Conservation (phyloP, 129 eudicot species). For the Escallonia rubra region DNA sequence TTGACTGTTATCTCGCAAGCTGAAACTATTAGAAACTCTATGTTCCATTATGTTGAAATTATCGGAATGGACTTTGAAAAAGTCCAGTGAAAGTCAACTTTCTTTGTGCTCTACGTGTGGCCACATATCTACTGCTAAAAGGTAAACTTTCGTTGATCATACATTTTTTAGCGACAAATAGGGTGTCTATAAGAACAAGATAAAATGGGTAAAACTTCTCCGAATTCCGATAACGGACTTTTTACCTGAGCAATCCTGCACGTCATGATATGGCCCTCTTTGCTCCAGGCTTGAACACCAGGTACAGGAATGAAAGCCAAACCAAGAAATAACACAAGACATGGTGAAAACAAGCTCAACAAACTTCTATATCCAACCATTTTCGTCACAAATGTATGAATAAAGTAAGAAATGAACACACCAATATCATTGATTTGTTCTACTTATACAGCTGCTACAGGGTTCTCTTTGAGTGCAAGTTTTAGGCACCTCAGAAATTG, state of each 20-base stretch:
- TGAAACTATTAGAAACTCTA: background rate
- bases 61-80: background rate
- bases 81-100: background rate
- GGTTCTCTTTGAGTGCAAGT: background rate
- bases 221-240: background rate
- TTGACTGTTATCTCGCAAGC: background rate
- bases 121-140: too few species aligned
- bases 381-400: background rate
- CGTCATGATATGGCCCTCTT: conserved; percentile 90
- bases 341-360: conserved; percentile 1
- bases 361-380: conserved; percentile 19
- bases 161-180: too few species aligned
- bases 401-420: background rate
- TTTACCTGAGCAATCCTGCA: conserved; percentile 95
- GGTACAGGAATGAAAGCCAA: conserved; percentile 22
- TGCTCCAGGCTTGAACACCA: conserved; percentile 90
- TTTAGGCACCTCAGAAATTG: background rate
- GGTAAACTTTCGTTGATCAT: too few species aligned
- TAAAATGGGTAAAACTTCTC: background rate
- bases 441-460: conserved; percentile 12
- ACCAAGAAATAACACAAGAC: conserved; percentile 22
- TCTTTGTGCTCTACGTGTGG: background rate
- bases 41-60: background rate
- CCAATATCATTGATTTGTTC: conserved; percentile 4
- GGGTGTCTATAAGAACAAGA: too few species aligned